A percentile compares a stretch with the other conserved stretches of the same genome.
These are phyloP conservation scores for Fusarium sp. DNA, from an alignment of 2,329 filamentous ascomycete species.

Conservation along the genomic window DNA sequence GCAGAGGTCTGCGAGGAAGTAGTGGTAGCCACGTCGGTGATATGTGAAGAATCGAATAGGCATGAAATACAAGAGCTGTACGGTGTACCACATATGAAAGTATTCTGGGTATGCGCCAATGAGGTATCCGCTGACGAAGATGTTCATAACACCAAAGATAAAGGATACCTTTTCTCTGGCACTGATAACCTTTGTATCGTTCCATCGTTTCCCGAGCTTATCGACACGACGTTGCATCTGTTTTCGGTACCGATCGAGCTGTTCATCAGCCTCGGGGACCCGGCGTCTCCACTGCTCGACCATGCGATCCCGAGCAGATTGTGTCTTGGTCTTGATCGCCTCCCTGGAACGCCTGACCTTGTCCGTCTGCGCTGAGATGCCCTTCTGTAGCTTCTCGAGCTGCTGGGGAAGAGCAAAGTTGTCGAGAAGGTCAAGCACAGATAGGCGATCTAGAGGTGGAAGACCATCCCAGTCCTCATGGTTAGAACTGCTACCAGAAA, in stretches of 20 bases:
- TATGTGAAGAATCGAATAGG: conserved; percentile 94
- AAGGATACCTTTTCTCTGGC: conserved; percentile 94
- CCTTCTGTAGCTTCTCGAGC: conserved; percentile 88
- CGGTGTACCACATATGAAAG: conserved; percentile 94
- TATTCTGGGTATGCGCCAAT: conserved; percentile 85
- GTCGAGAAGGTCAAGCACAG: conserved; percentile 91
- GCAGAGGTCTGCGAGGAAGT: conserved; percentile 96
- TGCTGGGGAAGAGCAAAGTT: conserved; percentile 91
- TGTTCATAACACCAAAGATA: conserved; percentile 95
- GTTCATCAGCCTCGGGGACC: conserved; percentile 87
- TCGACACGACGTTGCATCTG: conserved; percentile 92
- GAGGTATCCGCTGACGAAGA: conserved; percentile 94
- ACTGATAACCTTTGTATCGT: conserved; percentile 87
- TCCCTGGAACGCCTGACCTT: conserved; percentile 86
- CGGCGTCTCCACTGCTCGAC: conserved; percentile 92
- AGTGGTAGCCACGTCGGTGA: conserved; percentile 90
- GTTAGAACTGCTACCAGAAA: conserved; percentile 85
- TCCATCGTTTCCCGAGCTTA: conserved; percentile 85
- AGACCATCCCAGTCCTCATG: conserved; percentile 89
- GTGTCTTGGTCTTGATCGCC: conserved; percentile 77
- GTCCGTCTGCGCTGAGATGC: conserved; percentile 82
- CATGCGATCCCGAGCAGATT: conserved; percentile 85
- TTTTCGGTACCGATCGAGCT: conserved; percentile 87
- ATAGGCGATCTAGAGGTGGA: conserved; percentile 87
- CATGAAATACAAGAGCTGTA: conserved; percentile 93